Percentiles rank a stretch among this genome's conserved stretches.
Conservation (phyloP, 2,329 filamentous ascomycete genomes). For the Ophiostoma triangulosporum region DNA sequence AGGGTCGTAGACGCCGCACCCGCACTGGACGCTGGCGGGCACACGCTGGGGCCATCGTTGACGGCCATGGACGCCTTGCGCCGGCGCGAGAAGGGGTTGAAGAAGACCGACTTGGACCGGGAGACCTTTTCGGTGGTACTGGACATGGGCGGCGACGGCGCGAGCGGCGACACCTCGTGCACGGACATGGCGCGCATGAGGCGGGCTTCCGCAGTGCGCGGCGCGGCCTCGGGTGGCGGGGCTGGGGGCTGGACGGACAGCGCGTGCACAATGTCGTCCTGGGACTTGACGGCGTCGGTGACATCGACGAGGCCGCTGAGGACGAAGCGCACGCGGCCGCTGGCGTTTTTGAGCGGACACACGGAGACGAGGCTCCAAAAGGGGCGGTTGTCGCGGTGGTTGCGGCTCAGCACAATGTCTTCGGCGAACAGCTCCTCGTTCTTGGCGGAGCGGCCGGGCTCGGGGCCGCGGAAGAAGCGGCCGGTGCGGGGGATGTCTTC, state of each 20-base stretch:
- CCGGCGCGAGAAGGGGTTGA: conserved; percentile 11
- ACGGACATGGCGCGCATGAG: not conserved
- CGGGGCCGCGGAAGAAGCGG: conserved; percentile 31
- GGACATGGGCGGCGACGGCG: not conserved
- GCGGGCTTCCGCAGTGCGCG: not conserved
- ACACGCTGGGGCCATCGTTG: not conserved
- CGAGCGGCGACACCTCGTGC: not conserved
- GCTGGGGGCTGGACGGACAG: conserved; percentile 27
- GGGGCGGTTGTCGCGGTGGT: conserved; percentile 33
- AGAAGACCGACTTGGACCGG: conserved; percentile 7
- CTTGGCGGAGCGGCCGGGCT: conserved; percentile 25
- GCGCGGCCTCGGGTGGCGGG: conserved; percentile 11
- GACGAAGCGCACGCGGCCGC: conserved; percentile 36
- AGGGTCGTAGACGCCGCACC: not conserved
- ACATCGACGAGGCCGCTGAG: conserved; percentile 45
- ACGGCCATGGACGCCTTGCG: not conserved
- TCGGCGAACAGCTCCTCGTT: conserved; percentile 20
- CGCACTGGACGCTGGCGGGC: not conserved
- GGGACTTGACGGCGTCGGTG: conserved; percentile 36
- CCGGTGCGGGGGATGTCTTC: conserved; percentile 35
- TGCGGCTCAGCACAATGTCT: conserved; percentile 29
- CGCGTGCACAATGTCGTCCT: conserved; percentile 36
- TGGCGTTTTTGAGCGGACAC: conserved; percentile 34
- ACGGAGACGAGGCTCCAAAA: conserved; percentile 44
- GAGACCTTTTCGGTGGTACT: not conserved